These are phyloP conservation scores for Wickerhamiella hasegawae DNA, from an alignment of 805 yeast genomes.

Conservation along the genomic window DNA sequence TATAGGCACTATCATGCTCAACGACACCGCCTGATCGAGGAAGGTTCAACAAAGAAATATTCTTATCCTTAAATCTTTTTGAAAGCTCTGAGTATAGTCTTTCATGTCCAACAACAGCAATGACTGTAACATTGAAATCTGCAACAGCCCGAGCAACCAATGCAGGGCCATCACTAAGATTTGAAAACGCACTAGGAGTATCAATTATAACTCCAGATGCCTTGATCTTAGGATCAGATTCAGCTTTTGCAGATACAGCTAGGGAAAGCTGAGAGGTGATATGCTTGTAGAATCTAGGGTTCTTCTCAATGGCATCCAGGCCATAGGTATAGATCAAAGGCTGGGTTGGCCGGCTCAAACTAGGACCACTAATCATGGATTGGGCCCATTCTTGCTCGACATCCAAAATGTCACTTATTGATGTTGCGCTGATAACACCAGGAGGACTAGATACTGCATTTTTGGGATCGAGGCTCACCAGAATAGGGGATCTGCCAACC, in stretches of 20 bases:
- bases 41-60: constrained; percentile 38
- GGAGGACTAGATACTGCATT: constrained; percentile 62
- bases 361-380: constrained; percentile 40
- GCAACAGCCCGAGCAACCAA: constrained; percentile 41
- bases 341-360: constrained; percentile 53
- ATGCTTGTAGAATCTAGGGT: constrained; percentile 38
- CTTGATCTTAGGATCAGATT: constrained; percentile 29
- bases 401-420: constrained; percentile 66
- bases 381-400: constrained; percentile 67
- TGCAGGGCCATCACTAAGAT: constrained; percentile 29
- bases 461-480: constrained; percentile 65
- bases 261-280: constrained; percentile 34
- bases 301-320: constrained; percentile 38
- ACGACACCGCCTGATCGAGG: constrained; percentile 65
- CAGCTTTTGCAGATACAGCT: constrained; percentile 30
- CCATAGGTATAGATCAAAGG: constrained; percentile 80
- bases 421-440: constrained; percentile 72
- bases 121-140: constrained; percentile 40
- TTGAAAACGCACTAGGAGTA: constrained; percentile 38
- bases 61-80: constrained; percentile 23
- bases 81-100: constrained; percentile 46
- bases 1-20: constrained; percentile 48
- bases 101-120: constrained; percentile 67
- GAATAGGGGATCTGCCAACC: constrained; percentile 48
- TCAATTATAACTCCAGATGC: constrained; percentile 54